Base-by-base conservation (phyloP, 495 filamentous ascomycete species). In the Niebla homalea region DNA sequence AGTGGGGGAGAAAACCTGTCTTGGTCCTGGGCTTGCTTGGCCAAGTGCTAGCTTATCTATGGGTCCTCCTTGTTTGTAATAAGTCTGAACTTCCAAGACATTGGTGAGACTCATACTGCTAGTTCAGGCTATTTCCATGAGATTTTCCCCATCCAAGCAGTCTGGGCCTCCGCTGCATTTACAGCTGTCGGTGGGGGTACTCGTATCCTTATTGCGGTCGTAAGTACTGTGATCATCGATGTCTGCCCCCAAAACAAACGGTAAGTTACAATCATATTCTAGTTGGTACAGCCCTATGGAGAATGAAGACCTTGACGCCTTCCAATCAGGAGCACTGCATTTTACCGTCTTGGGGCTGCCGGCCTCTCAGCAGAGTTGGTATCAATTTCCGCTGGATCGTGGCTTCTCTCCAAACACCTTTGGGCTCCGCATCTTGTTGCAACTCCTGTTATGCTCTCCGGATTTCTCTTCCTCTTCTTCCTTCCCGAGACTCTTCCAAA, bases 1-100 rank as follows among this genome's bases (percentile, higher is more conserved):
- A 63, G 38, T 70, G 67, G 49, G 73, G 73, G 10, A 66, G 72
- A 43, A 70, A 63, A 36, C 66, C 66, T 2, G 63, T 75, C 26
- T 48, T 66, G 5, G 59, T 60, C n/a, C 51, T 71, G 25, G 53
- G 60, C 4, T 38, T 68, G 5, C 6, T 62, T 19, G 71, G 70
- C 5, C 53, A 66, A 36, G 25, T 63, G 1, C 48, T 72, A 0
- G 51, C 59, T 25, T 54, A 69, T 19, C 26, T 66, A 0, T 67
- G 65, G 53, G 49, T 62, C 8, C 64, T 66, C 23, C 20, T 67
- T 29, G 62, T 72, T 0, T 64, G 62, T 59, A 63, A 60, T 67
- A 69, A 42, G 19, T 23, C 43, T 41, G 42, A 4, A 44, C 14
- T 16, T 22, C 20, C 14, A 18, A 44, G 42, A 44, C 15, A 21